Percentiles rank a stretch among this genome's conserved stretches.
Evolutionary conservation across 1,284 basidiomycete species (phyloP).

Genomic region (Apiotrichum laibachii): DNA sequence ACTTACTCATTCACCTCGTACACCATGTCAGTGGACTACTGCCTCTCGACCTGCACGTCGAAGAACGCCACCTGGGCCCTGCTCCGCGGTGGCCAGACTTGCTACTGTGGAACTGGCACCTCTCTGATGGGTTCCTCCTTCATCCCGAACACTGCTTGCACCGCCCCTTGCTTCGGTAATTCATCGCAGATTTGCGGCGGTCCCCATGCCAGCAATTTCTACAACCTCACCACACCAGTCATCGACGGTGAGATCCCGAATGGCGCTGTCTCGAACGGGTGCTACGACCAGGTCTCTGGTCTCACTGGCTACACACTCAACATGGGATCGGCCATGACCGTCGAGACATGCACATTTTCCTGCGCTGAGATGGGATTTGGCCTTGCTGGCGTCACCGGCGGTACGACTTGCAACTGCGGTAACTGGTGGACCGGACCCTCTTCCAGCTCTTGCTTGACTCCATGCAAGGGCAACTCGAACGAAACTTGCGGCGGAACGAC

Average conservation of each 20-base stretch:
- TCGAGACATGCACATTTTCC: conserved; percentile 9
- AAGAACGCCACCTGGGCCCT: neutral
- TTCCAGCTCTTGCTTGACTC: conserved; percentile 3
- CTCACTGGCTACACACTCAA: conserved; percentile 13
- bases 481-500: conserved; percentile 11
- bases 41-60: conserved; percentile 21
- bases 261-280: conserved; percentile 20
- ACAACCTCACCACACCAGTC: conserved; percentile 1
- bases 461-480: conserved; percentile 14
- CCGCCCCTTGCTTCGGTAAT: conserved; percentile 12
- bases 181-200: conserved; percentile 19
- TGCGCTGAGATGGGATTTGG: conserved; percentile 22
- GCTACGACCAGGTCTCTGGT: conserved; percentile 8
- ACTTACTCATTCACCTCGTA: conserved; percentile 19
- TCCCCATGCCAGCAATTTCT: neutral
- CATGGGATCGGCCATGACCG: conserved; percentile 11
- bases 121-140: neutral
- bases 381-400: conserved; percentile 23
- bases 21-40: conserved; percentile 25
- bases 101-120: conserved; percentile 6
- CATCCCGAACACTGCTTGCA: conserved; percentile 15
- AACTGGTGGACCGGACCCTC: conserved; percentile 8
- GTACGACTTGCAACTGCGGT: conserved; percentile 27
- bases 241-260: conserved; percentile 3
- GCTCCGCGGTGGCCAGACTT: conserved; percentile 1